A percentile compares a stretch with the other conserved stretches of the same genome.
phyloP scores from a whole-genome alignment of 2,329 filamentous ascomycete species.

The Hypoxylon sp. region DNA sequence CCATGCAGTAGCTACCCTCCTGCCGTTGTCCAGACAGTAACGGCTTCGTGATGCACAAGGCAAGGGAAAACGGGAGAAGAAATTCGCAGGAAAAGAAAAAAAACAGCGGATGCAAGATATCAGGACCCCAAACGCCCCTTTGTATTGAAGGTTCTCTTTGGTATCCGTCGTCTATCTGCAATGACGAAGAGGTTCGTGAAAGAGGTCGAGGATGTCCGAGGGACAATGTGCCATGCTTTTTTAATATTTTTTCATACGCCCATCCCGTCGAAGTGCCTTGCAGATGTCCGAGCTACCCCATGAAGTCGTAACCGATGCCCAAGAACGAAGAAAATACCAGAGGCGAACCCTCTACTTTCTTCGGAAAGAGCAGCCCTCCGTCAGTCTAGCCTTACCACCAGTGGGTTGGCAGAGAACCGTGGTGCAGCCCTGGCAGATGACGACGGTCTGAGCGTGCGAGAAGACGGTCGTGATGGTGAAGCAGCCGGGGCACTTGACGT shows the following conservation, averaged over 20 bases:
- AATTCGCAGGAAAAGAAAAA: conserved; percentile 49
- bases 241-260: conserved; percentile 56
- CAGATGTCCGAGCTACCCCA: conserved; percentile 68
- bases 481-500: conserved; percentile 99
- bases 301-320: conserved; percentile 55
- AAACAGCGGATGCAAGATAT: conserved; percentile 77
- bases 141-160: conserved; percentile 63
- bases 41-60: conserved; percentile 56
- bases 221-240: conserved; percentile 46
- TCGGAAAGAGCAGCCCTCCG: conserved; percentile 99
- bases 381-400: conserved; percentile 98
- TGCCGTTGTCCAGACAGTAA: conserved; percentile 48
- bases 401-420: conserved; percentile 99
- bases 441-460: conserved; percentile 99
- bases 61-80: conserved; percentile 53
- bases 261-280: conserved; percentile 58
- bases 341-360: conserved; percentile 84
- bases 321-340: conserved; percentile 54
- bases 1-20: conserved; percentile 56
- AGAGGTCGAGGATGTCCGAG: conserved; percentile 48
- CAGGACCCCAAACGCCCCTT: conserved; percentile 79
- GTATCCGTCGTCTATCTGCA: conserved; percentile 78
- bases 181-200: conserved; percentile 52
- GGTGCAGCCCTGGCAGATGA: conserved; percentile 99
- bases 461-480: conserved; percentile 99